Evolutionary conservation across 345 rosid genomes (phyloP).

Genomic region (Populus euphratica): DNA sequence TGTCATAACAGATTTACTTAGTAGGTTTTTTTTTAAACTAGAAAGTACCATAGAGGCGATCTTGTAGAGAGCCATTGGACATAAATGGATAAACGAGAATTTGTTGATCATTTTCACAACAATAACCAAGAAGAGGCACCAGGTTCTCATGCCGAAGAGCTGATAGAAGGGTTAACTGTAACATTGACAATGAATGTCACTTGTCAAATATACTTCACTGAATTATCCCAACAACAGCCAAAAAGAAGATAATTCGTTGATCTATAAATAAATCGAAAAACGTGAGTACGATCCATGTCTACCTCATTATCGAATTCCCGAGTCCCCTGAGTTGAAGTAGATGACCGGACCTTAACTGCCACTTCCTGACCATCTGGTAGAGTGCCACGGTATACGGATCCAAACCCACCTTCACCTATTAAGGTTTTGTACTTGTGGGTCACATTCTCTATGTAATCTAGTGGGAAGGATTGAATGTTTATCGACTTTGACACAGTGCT

Average conservation of each 20-base stretch:
- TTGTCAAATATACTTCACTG: background rate
- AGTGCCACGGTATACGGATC: constrained; percentile 28
- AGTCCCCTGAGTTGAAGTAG: constrained; percentile 33
- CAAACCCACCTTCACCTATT: constrained; percentile 34
- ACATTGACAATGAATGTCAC: constrained; percentile 9
- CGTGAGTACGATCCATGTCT: background rate
- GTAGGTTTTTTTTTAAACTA: background rate
- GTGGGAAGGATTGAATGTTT: constrained; percentile 38
- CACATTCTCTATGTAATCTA: constrained; percentile 42
- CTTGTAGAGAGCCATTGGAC: constrained; percentile 73
- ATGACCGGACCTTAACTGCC: constrained; percentile 36
- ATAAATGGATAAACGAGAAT: constrained; percentile 67
- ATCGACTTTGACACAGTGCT: constrained; percentile 40
- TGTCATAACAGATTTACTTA: background rate
- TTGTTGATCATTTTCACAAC: constrained; percentile 64
- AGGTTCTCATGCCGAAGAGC: constrained; percentile 56
- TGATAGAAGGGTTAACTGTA: constrained; percentile 65
- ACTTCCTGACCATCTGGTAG: constrained; percentile 29
- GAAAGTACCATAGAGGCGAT: constrained; percentile 59
- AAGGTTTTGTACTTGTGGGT: constrained; percentile 40
- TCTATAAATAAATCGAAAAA: background rate
- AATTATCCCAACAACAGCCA: background rate
- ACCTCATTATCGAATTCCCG: constrained; percentile 35
- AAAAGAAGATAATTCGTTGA: background rate
- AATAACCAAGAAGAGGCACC: constrained; percentile 68